A percentile compares a stretch with the other conserved stretches of the same genome.
These are phyloP conservation scores for Alternaria longipes DNA, from an alignment of 2,329 filamentous ascomycete species.

Conservation along the genomic window DNA sequence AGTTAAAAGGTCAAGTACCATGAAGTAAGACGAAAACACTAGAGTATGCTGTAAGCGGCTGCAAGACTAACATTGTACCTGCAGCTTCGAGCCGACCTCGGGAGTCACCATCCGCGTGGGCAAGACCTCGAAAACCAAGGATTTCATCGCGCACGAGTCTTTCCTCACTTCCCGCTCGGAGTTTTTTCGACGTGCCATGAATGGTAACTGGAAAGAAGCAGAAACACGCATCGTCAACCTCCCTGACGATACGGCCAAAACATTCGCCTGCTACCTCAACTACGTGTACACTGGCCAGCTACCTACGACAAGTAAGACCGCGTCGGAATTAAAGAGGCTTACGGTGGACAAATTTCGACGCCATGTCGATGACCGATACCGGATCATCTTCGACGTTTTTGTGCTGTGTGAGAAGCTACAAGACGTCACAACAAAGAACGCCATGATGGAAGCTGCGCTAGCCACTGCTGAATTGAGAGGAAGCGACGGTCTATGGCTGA, in stretches of 20 bases:
- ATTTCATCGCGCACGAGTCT: conserved; percentile 21
- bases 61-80: background rate
- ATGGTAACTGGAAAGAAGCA: conserved; percentile 22
- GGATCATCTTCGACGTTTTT: background rate
- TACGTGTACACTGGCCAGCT: conserved; percentile 16
- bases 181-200: conserved; percentile 28
- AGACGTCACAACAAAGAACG: background rate
- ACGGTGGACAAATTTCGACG: fast-evolving
- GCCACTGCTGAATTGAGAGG: background rate
- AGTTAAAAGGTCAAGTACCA: background rate
- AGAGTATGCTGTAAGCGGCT: background rate
- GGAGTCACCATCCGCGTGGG: conserved; percentile 19
- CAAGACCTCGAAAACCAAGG: background rate
- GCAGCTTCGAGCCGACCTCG: background rate
- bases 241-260: conserved; percentile 14
- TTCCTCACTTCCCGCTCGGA: conserved; percentile 19
- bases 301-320: background rate
- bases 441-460: background rate
- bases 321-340: background rate
- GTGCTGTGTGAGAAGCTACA: background rate
- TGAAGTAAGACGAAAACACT: background rate
- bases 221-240: conserved; percentile 12
- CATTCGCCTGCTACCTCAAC: conserved; percentile 24
- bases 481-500: too few relatives aligned
- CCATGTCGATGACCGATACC: background rate